Evolutionary conservation across 2,329 filamentous ascomycete genomes (phyloP).

Genomic region (Colletotrichum sp.): DNA sequence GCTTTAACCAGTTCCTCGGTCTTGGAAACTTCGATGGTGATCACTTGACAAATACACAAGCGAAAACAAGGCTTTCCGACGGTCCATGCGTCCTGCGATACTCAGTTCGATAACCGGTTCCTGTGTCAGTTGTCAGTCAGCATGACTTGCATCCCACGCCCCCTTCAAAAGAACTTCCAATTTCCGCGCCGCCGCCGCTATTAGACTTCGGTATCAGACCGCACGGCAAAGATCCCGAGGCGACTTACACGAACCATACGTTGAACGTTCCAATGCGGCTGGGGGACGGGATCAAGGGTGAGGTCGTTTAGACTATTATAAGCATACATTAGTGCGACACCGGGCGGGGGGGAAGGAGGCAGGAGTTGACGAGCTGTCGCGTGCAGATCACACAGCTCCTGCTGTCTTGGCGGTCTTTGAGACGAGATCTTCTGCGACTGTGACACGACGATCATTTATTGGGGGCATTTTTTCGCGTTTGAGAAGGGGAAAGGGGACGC

Average conservation of each 20-base stretch:
- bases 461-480: not conserved
- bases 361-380: conserved; percentile 12
- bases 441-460: conserved; percentile 1
- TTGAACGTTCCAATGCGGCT: not conserved
- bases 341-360: not conserved
- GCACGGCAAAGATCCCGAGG: not conserved
- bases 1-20: not conserved
- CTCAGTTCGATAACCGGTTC: not conserved
- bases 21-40: not conserved
- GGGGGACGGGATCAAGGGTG: not conserved
- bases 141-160: not conserved
- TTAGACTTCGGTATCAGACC: not conserved
- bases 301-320: not conserved
- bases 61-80: not conserved
- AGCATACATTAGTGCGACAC: not conserved
- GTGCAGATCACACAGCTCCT: not conserved
- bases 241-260: not conserved
- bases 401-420: not conserved
- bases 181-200: not conserved
- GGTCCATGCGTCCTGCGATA: not conserved
- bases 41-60: not conserved
- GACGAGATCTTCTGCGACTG: conserved; percentile 6
- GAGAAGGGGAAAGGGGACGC: not conserved
- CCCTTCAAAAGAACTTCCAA: not conserved
- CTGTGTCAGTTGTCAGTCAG: not conserved